A percentile compares a stretch with the other conserved stretches of the same genome.
Conservation (phyloP, 106 monocot genomes). For the Dendrobium huoshanense region DNA sequence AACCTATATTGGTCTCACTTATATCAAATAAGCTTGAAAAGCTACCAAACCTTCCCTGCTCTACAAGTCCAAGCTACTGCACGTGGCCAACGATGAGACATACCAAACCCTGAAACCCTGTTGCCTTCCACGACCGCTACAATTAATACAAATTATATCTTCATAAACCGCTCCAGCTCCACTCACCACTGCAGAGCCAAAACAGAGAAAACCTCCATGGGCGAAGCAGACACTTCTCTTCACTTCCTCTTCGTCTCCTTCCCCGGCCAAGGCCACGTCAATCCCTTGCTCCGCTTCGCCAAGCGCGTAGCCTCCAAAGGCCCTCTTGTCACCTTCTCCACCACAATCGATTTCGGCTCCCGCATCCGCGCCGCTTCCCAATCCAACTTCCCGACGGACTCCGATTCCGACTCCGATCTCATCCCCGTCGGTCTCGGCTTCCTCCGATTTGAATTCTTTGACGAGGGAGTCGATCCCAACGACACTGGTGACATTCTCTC, state of each 20-base stretch:
- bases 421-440: slow-evolving; percentile 44
- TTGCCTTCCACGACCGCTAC: no score
- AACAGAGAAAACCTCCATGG: not conserved
- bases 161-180: no score
- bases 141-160: no score
- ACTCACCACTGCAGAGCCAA: no score
- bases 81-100: no score
- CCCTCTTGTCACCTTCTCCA: slow-evolving; percentile 59
- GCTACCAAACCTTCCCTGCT: no score
- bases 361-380: slow-evolving; percentile 23
- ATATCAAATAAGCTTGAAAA: no score
- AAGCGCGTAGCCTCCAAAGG: slow-evolving; percentile 67
- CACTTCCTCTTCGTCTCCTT: slow-evolving; percentile 65
- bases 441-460: slow-evolving; percentile 72
- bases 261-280: slow-evolving; percentile 69
- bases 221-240: not conserved
- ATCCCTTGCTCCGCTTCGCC: slow-evolving; percentile 71
- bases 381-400: not conserved
- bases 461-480: slow-evolving; percentile 19
- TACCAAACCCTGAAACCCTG: no score
- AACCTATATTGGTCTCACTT: no score
- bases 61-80: no score
- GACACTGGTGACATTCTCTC: slow-evolving; percentile 16
- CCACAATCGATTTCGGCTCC: slow-evolving; percentile 33
- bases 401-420: slow-evolving; percentile 9